phyloP scores from a whole-genome alignment of 495 filamentous ascomycete genomes.

The Lasiosphaeria hispida region DNA sequence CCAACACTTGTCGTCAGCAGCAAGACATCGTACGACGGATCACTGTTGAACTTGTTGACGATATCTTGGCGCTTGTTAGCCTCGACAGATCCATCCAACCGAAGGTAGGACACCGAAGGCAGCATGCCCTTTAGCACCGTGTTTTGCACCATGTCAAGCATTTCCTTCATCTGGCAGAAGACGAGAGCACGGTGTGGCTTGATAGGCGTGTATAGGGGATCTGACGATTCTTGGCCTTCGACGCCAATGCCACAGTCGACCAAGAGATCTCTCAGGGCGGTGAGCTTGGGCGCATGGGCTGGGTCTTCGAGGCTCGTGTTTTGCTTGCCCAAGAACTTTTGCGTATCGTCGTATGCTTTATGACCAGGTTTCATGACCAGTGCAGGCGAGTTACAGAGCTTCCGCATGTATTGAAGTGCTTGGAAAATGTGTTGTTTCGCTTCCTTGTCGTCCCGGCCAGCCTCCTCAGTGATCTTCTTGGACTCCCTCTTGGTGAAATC shows the following conservation, averaged over 20 bases:
- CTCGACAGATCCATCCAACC: constrained; percentile 89
- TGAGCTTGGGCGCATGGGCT: constrained; percentile 87
- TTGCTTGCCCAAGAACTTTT: constrained; percentile 66
- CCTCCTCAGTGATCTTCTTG: constrained; percentile 74
- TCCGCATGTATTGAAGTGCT: constrained; percentile 98
- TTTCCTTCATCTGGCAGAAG: constrained; percentile 99
- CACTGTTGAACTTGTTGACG: constrained; percentile 97
- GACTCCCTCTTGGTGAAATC: constrained; percentile 93
- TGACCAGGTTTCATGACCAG: constrained; percentile 92
- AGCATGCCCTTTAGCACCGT: constrained; percentile 83
- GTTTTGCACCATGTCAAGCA: constrained; percentile 96
- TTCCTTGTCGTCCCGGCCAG: constrained; percentile 75
- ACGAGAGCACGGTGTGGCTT: constrained; percentile 93
- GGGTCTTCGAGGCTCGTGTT: constrained; percentile 77
- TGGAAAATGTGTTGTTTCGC: constrained; percentile 99
- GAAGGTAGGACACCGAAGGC: constrained; percentile 82
- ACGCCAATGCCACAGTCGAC: constrained; percentile 94
- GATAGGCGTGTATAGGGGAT: constrained; percentile 65
- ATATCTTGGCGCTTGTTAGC: constrained; percentile 89
- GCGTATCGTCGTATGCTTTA: constrained; percentile 83
- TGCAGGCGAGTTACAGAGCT: constrained; percentile 95
- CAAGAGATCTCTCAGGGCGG: constrained; percentile 81
- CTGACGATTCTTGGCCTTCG: constrained; percentile 63
- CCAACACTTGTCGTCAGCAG: constrained; percentile 93
- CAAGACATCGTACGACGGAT: constrained; percentile 90